A percentile compares a stretch with the other conserved stretches of the same genome.
phyloP scores from a whole-genome alignment of 495 filamentous ascomycete genomes.

The Penicillium bialowiezense region DNA sequence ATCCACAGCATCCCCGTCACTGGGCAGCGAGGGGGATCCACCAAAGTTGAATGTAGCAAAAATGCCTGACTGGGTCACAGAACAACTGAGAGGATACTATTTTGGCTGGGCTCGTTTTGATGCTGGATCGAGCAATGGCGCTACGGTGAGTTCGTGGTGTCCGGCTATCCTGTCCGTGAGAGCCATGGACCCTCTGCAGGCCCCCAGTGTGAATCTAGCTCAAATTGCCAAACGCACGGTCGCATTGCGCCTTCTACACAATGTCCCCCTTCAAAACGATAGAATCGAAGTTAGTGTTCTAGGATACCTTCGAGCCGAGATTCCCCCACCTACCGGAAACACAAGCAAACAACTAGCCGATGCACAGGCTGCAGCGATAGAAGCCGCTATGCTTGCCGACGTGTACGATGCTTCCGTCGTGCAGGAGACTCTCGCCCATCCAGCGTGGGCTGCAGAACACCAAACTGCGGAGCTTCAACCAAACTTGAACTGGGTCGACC shows the following conservation, averaged over 20 bases:
- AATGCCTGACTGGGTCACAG: slow-evolving; percentile 42
- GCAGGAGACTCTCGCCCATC: slow-evolving; percentile 50
- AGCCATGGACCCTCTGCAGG: slow-evolving; percentile 35
- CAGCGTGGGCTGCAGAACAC: slow-evolving; percentile 49
- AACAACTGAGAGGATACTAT: slow-evolving; percentile 57
- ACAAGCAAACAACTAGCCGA: slow-evolving; percentile 27
- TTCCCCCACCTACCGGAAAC: slow-evolving; percentile 22
- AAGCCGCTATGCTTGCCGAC: slow-evolving; percentile 41
- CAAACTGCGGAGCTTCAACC: slow-evolving; percentile 16
- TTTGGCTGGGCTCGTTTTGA: slow-evolving; percentile 58
- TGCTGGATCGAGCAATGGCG: slow-evolving; percentile 14
- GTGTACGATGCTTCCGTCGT: slow-evolving; percentile 48
- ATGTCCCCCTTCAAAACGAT: slow-evolving; percentile 26
- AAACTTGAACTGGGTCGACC: slow-evolving; percentile 28
- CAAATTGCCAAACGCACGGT: slow-evolving; percentile 40
- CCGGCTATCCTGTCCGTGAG: slow-evolving; percentile 50
- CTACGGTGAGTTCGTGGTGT: slow-evolving; percentile 39
- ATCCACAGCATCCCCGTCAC: slow-evolving; percentile 33
- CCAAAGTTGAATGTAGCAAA: slow-evolving; percentile 28
- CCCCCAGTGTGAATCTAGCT: slow-evolving; percentile 35
- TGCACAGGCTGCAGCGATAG: slow-evolving; percentile 28
- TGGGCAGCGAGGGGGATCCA: slow-evolving; percentile 12
- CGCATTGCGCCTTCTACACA: slow-evolving; percentile 48
- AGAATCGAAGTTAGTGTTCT: slow-evolving; percentile 52
- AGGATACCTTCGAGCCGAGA: slow-evolving; percentile 40